Percentiles rank a stretch among this genome's conserved stretches.
Conservation (phyloP, 352 stramenopile genomes). For the Elongisporangium anandrum region DNA sequence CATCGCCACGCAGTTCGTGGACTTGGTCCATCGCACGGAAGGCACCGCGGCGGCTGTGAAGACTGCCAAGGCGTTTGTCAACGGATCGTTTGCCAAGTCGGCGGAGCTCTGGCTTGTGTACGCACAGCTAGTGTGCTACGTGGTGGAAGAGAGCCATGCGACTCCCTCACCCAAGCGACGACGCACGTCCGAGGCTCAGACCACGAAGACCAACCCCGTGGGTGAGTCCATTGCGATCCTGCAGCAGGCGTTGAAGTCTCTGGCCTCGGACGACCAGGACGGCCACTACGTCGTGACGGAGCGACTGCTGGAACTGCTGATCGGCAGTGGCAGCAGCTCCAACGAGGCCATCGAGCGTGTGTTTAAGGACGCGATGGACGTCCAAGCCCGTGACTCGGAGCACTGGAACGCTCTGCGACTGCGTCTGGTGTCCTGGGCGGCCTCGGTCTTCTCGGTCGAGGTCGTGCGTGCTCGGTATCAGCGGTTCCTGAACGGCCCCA, state of each 20-base stretch:
- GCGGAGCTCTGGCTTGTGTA: conserved; percentile 64
- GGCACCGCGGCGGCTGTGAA: conserved; percentile 43
- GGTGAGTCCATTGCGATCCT: conserved; percentile 39
- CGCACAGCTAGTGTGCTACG: conserved; percentile 65
- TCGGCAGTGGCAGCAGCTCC: conserved; percentile 15
- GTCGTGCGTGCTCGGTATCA: conserved; percentile 53
- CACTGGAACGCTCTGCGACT: conserved; percentile 56
- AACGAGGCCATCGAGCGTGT: conserved; percentile 29
- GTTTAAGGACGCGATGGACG: conserved; percentile 47
- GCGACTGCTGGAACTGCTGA: conserved; percentile 52
- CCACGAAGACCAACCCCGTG: conserved; percentile 24
- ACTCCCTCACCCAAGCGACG: conserved; percentile 44
- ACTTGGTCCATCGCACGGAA: conserved; percentile 68
- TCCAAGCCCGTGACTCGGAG: conserved; percentile 37
- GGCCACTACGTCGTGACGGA: conserved; percentile 44
- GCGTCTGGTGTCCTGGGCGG: conserved; percentile 65
- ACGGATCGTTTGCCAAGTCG: conserved; percentile 23
- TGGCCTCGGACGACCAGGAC: conserved; percentile 32
- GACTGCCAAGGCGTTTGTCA: conserved; percentile 35
- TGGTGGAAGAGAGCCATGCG: conserved; percentile 12
- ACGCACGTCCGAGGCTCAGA: conserved; percentile 30
- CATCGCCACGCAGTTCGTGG: conserved; percentile 52
- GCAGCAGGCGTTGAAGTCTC: conserved; percentile 34
- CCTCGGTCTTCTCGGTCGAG: conserved; percentile 22
- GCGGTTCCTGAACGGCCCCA: conserved; percentile 62